Base-by-base conservation (phyloP, 2,329 filamentous ascomycete species). In the Aspergillus tamarii region DNA sequence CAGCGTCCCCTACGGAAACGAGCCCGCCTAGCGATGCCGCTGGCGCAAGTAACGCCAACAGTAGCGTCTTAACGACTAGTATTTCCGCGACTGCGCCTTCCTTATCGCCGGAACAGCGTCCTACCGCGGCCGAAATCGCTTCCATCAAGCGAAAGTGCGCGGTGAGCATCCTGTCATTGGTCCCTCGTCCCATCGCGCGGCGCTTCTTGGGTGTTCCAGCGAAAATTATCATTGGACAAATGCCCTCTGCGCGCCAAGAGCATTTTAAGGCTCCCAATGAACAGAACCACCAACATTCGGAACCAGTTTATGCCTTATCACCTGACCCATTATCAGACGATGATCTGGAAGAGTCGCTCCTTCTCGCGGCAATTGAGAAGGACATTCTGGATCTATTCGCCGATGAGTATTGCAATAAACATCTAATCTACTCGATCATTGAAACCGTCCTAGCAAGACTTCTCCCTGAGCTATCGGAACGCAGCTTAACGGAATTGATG, bases 341-440 rank as follows among this genome's bases (percentile, higher is more conserved):
- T 43, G 60, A 60, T 21, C 57, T 39, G 41, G 81, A 84, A 26
- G 81, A 86, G 59, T 79, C 81, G 66, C 80, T 79, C 56, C 82
- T 88, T 63, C 78, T 88, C 52, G 77, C 81, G 64, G 85, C 89
- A 69, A 84, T 92, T 67, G 87, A 89, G 72, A 80, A 84, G 60
- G 81, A 82, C 28, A 82, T 93, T 53, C 83, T 98, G 54, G 88
- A 91, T 70, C 83, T 94, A 43, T 89, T 97, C 69, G 87, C 86
- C 19, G 93, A 97, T 78, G 83, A 86, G 58, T 97, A 97, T 80
- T 90, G 93, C 79, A 99, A 99, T 80, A 96, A 94, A 81, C 93
- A 97, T 80, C 82, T 98, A 36, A 82, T 97, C 70, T 97, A 96
- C 74, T 84, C 88, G 52, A 83, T 95, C 55, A 80, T 98, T 39